Percentiles rank a stretch among this genome's conserved stretches.
phyloP scores from a whole-genome alignment of 495 filamentous ascomycete species.

The Talaromyces liani region DNA sequence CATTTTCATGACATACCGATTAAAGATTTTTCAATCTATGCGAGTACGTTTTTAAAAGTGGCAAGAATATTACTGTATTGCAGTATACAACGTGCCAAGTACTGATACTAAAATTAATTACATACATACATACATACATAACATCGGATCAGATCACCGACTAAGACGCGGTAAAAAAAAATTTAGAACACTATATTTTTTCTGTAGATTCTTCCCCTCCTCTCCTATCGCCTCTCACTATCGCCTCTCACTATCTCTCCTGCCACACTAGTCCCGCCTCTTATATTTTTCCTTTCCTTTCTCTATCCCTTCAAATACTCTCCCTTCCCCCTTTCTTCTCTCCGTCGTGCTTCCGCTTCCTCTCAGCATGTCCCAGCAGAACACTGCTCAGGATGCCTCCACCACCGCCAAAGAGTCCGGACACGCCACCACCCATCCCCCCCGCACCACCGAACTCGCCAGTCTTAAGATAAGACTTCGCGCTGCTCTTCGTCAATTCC shows the following conservation, averaged over 20 bases:
- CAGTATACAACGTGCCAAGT: neutral
- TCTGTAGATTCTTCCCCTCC: neutral
- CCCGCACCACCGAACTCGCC: conserved; percentile 84
- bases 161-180: neutral
- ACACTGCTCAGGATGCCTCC: conserved; percentile 29
- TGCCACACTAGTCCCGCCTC: conserved; percentile 17
- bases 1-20: neutral
- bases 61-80: neutral
- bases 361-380: conserved; percentile 53
- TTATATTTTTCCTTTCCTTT: conserved; percentile 22
- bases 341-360: conserved; percentile 25
- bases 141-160: conserved; percentile 4
- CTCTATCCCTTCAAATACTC: conserved; percentile 23
- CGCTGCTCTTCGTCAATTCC: conserved; percentile 62
- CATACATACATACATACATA: conserved; percentile 4
- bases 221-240: conserved; percentile 8
- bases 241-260: conserved; percentile 13
- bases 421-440: conserved; percentile 47
- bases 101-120: neutral
- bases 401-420: conserved; percentile 38
- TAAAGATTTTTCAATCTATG: neutral
- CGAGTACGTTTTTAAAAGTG: neutral
- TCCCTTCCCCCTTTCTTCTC: conserved; percentile 17
- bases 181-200: conserved; percentile 1
- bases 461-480: conserved; percentile 78